A percentile compares a stretch with the other conserved stretches of the same genome.
phyloP scores from a whole-genome alignment of 257 asterid genomes.

The Datura wrightii region DNA sequence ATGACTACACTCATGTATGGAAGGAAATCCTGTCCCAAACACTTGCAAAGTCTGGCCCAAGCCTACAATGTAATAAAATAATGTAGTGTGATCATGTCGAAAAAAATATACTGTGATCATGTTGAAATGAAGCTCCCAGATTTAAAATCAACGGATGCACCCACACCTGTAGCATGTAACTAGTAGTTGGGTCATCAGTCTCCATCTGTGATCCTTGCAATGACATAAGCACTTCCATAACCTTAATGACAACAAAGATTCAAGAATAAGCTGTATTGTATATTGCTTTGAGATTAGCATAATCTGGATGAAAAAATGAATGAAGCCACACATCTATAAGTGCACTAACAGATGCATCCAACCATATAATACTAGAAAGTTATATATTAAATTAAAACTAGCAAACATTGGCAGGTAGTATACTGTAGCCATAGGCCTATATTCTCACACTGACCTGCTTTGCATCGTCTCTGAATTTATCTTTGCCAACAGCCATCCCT shows the following conservation, averaged over 20 bases:
- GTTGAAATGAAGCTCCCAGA: conserved; percentile 5
- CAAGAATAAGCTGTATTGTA: conserved; percentile 6
- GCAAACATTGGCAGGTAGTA: background rate
- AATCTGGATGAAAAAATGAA: background rate
- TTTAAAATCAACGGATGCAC: conserved; percentile 24
- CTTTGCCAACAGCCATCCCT: conserved; percentile 98
- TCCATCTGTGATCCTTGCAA: conserved; percentile 95
- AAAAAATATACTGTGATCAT: background rate
- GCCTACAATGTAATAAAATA: conserved; percentile 53
- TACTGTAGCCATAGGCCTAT: background rate
- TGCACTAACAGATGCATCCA: background rate
- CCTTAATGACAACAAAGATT: conserved; percentile 47
- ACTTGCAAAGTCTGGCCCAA: conserved; percentile 98
- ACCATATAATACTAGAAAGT: background rate
- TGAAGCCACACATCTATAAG: background rate
- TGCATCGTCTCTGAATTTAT: conserved; percentile 83
- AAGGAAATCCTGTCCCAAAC: conserved; percentile 95
- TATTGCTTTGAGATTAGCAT: background rate
- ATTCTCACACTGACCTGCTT: conserved; percentile 63
- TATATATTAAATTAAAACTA: background rate
- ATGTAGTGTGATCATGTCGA: background rate
- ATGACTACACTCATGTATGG: conserved; percentile 93
- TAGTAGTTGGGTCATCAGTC: conserved; percentile 90
- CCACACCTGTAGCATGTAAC: conserved; percentile 91
- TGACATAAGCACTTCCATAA: conserved; percentile 93